Evolutionary conservation across 805 yeast species (phyloP), one percentile per base, ranked within the genome.

Genomic region (Saccharomycopsis fermentans): DNA sequence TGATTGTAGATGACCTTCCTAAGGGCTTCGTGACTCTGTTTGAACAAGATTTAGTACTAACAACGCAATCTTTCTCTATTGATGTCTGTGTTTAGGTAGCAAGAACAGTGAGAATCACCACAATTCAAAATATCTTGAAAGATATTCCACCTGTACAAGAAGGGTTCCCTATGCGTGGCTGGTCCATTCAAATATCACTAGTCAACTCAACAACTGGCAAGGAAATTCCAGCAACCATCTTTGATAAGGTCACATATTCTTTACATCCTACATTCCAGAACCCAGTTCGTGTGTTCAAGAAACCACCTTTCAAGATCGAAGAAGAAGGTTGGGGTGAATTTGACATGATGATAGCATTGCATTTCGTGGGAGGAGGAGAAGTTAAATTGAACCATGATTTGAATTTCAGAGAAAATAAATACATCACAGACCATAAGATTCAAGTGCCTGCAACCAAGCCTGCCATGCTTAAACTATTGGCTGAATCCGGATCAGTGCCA

Each of bases 251-350:
- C 56, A 90, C 96, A 4, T 92, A 92, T 71, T 85, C 90, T 65
- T 79, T 94, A 63, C 99, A 92, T 74, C 98, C 97, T 55, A 94
- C 98, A 9, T 92, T 92, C 73, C 82, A 82, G 55, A 90, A 90
- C 70, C 98, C 98, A 11, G 84, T 81, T 63, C 81, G 97, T 70
- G 77, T 86, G 12, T 70, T 90, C 68, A 88, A 87, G 67, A 84
- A 84, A 67, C 81, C 87, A 9, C 99, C 99, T 11, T 92, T 91
- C 73, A 80, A 74, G 68, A 86, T 92, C 59, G 87, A 83, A 67
- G 99, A 92, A 71, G 85, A 89, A 74, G 99, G 99, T 55, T 92
- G 99, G 98, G 99, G 98, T 70, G 98, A 92, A 65, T 92, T 92
- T 67, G 97, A 91, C 68, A 79, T 94, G 69, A 87, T 87, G 40